These are phyloP conservation scores for Pseudisothecium myosuroides DNA, from an alignment of 225 moss, liverwort and hornwort genomes.

Conservation along the genomic window DNA sequence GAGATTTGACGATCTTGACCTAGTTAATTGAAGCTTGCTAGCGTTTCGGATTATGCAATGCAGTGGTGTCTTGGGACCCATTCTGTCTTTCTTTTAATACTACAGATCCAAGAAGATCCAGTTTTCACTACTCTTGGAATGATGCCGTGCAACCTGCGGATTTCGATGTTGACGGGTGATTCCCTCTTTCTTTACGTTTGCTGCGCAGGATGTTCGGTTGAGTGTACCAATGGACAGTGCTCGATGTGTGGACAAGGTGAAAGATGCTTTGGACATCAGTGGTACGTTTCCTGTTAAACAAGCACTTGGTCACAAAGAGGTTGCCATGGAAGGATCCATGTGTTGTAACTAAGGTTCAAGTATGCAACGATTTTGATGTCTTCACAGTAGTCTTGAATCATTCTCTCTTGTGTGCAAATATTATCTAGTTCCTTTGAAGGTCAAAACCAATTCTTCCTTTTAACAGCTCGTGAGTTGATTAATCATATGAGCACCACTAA, in stretches of 20 bases:
- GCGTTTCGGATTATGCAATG: background rate
- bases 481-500: background rate
- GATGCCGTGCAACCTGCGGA: background rate
- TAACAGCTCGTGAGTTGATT: background rate
- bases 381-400: background rate
- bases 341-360: background rate
- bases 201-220: slow-evolving; percentile 23
- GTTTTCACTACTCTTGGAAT: background rate
- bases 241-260: slow-evolving; percentile 36
- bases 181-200: background rate
- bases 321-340: background rate
- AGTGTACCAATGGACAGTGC: slow-evolving; percentile 39
- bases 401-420: no score
- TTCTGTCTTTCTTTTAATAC: background rate
- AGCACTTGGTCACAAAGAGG: background rate
- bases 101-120: background rate
- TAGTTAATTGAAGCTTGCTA: background rate
- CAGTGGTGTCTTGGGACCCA: background rate
- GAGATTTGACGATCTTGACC: background rate
- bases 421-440: background rate
- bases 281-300: background rate
- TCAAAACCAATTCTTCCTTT: background rate
- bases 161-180: background rate
- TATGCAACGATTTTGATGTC: background rate
- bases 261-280: slow-evolving; percentile 24